Evolutionary conservation across 2,329 filamentous ascomycete genomes (phyloP).

Genomic region (Exophiala viscosa): DNA sequence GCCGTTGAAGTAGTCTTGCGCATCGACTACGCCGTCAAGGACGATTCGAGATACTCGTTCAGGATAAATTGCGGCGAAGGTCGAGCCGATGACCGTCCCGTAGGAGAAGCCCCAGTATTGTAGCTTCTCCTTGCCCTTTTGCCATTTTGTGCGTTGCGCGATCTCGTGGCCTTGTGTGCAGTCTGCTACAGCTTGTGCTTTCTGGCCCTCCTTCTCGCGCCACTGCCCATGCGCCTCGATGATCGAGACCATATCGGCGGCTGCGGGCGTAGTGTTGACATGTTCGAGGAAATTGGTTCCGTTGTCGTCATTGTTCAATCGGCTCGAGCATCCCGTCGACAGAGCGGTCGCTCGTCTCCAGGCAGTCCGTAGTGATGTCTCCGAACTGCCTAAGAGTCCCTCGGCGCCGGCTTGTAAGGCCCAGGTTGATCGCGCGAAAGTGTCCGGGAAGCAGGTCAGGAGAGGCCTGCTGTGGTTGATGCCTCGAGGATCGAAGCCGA

Average conservation of each 20-base stretch:
- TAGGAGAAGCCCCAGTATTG: conserved; percentile 19
- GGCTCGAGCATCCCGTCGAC: conserved; percentile 8
- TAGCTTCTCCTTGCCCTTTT: conserved; percentile 43
- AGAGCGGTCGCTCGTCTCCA: conserved; percentile 14
- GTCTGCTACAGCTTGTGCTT: conserved; percentile 41
- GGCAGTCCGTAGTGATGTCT: conserved; percentile 4
- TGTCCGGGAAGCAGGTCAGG: conserved; percentile 27
- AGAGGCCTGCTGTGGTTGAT: conserved; percentile 34
- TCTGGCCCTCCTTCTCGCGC: conserved; percentile 38
- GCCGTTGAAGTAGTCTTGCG: conserved; percentile 18
- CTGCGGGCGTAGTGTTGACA: conserved; percentile 33
- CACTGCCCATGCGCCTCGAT: conserved; percentile 35
- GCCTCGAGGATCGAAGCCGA: conserved; percentile 42
- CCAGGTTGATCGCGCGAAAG: conserved; percentile 12
- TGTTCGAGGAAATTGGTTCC: conserved; percentile 24
- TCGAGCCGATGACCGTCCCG: conserved; percentile 12
- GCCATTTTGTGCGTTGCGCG: conserved; percentile 41
- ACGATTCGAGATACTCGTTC: conserved; percentile 9
- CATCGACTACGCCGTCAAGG: conserved; percentile 14
- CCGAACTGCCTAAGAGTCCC: conserved; percentile 12
- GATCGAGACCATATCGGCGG: conserved; percentile 35
- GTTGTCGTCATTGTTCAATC: conserved; percentile 2
- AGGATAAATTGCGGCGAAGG: conserved; percentile 15
- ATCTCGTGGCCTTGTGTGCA: conserved; percentile 31
- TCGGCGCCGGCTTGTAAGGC: conserved; percentile 12